Evolutionary conservation across 1,284 basidiomycete species (phyloP), one percentile per base, ranked within the genome.

Genomic region (Entoloma clypeatum): DNA sequence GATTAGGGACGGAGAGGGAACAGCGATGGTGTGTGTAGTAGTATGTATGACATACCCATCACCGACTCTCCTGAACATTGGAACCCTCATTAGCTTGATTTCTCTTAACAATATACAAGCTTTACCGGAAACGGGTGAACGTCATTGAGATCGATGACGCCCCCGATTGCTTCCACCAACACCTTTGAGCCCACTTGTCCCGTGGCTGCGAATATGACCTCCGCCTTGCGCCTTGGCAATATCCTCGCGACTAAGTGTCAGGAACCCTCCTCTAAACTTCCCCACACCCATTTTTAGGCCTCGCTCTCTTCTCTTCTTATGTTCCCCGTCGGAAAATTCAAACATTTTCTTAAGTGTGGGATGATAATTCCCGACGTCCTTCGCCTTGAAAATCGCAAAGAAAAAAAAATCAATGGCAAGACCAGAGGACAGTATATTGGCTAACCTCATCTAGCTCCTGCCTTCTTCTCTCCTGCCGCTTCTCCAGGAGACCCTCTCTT

Each of bases 271-370:
- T 41, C 65, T 71, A 57, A 86, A 89, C 45, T 70, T 81, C 5
- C 86, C 86, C n/a, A 90, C 70, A 2, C 87, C 86, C 79, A 87
- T 80, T 46, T 69, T 68, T 24, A 90, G 58, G 3, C 86, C 87
- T 51, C 75, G 71, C 26, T 74, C 69, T 47, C 86, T 67, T 51
- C 74, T 81, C 44, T 64, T 68, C 23, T 48, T 55, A 11, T 58
- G 50, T 8, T 54, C 54, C 18, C 59, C 49, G 3, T 61, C 58
- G 1, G 67, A 58, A 24, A 68, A 60, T 30, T 75, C 75, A 52
- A 79, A 87, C 4, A 82, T 47, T 46, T 72, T 76, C 57, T 88
- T 90, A 41, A 90, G 64, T 7, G 71, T 68, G 24, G 82, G 85
- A 51, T 90, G 86, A 55, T 88, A 90, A 57, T 86, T 89, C 11